A percentile compares a stretch with the other conserved stretches of the same genome.
Evolutionary conservation across 257 asterid genomes (phyloP).

Genomic region (Primulina tabacum): DNA sequence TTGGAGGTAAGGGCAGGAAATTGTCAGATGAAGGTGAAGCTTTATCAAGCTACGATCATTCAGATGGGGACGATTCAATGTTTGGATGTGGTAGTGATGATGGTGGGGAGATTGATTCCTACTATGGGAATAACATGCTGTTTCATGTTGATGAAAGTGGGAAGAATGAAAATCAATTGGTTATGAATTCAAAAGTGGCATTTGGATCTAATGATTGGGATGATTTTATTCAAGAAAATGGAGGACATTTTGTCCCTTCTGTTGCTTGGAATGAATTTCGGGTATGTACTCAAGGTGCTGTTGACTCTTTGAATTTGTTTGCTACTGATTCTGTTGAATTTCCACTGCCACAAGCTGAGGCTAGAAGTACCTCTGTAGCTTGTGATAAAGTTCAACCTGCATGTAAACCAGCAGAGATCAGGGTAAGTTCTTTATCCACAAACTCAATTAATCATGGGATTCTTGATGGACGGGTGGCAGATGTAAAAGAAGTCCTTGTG

Average conservation of each 20-base stretch:
- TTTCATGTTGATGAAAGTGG: slow-evolving; percentile 30
- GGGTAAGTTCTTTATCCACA: slow-evolving; percentile 21
- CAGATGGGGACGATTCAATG: slow-evolving; percentile 86
- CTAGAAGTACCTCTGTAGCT: slow-evolving; percentile 21
- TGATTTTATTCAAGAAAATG: slow-evolving; percentile 59
- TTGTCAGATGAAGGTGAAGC: slow-evolving; percentile 49
- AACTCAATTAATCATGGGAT: slow-evolving; percentile 24
- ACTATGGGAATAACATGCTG: slow-evolving; percentile 28
- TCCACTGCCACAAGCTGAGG: slow-evolving; percentile 27
- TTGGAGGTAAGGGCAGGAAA: slow-evolving; percentile 34
- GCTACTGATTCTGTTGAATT: slow-evolving; percentile 20
- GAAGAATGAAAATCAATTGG: slow-evolving; percentile 40
- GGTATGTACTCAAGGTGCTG: slow-evolving; percentile 28
- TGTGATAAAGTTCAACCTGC: slow-evolving; percentile 26
- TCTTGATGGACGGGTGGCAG: slow-evolving; percentile 30
- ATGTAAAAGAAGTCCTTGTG: slow-evolving; percentile 27
- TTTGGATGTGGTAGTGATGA: slow-evolving; percentile 65
- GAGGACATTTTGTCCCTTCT: slow-evolving; percentile 32
- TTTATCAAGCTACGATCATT: slow-evolving; percentile 53
- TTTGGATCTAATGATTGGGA: slow-evolving; percentile 84
- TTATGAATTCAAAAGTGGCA: slow-evolving; percentile 69
- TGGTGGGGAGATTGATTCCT: slow-evolving; percentile 38
- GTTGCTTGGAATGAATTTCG: slow-evolving; percentile 35
- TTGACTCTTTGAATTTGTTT: slow-evolving; percentile 25
- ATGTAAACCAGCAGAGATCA: slow-evolving; percentile 25